Base-by-base conservation (phyloP, 495 filamentous ascomycete species). In the Lasiosphaeriaceae sp. region DNA sequence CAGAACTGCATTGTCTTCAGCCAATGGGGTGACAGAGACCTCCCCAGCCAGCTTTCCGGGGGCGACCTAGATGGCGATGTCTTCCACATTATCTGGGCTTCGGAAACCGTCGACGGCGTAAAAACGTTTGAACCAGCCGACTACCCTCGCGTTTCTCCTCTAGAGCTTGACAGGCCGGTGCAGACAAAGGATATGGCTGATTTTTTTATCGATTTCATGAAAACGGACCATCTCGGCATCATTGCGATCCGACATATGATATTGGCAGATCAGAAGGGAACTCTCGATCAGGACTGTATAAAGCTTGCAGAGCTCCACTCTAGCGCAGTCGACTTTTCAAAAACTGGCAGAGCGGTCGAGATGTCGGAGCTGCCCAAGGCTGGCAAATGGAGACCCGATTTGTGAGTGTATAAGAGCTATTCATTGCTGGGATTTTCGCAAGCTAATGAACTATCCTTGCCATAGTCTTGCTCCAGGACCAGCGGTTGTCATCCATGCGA, bases 21-120 rank as follows among this genome's bases (percentile, higher is more conserved):
- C 49, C 80, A 81, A 58, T 72, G 83, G 20, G 90, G 90, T 0
- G 46, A 63, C 2, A 80, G 90, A 24, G 90, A 92, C 63, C 73
- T 94, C 0, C 90, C 90, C 1, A 90, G 86, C 55, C 78, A 84
- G 61, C 78, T 94, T 0, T 84, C 84, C 24, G 90, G 90, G 0
- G 90, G 90, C 16, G 90, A 94, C 71, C 76, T 96, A 1, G 90
- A 96, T 58, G 90, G 90, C 0, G 89, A 92, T 68, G 66, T 86
- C 1, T 96, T 86, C 63, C 84, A 90, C 56, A 71, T 94, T 51
- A 86, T 93, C 37, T 90, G 78, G 72, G 88, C 92, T 54, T 31
- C 67, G 0, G 57, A 55, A 0, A 73, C 86, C 16, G 67, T 73
- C 8, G 70, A 79, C 0, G 21, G 58, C 1, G 57, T 55, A 14